Evolutionary conservation across 148 eudicot species (phyloP), one percentile per base, ranked within the genome.

Genomic region (Rhododendron mucronatum): DNA sequence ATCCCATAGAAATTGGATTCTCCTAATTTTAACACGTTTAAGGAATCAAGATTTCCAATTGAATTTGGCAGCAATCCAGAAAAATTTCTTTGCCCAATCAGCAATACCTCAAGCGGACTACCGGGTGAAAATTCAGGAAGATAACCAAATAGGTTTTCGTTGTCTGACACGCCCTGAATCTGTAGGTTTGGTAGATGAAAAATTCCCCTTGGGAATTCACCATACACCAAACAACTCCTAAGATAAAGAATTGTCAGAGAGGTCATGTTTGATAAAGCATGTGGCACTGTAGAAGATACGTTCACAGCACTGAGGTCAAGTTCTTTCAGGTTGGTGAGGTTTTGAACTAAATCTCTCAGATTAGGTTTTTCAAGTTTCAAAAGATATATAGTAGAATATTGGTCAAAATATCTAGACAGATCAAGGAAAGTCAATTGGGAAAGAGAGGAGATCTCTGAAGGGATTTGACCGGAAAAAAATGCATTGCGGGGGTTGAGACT

Each of bases 101-200:
- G 1, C 69, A 65, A 65, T 65, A 0, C 0, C 71, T 65, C 30
- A 65, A 65, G 30, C 2, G 71, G 71, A 65, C 30, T 65, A n/a
- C 30, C 10, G 4, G 0, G 1, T 8, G 4, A n/a, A 65, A 65
- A 65, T 1, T 65, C 71, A n/a, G 33, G 71, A 65, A 65, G 71
- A n/a, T n/a, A 2, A 65, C 71, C 71, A 65, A 65, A 0, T 2
- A 65, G 71, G 71, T 65, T n/a, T n/a, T n/a, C 30, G n/a, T 65
- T 65, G 0, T 1, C 2, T 0, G 6, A 10, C 59, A 92, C 12
- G 15, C 8, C 45, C 21, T 90, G 73, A 3, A 9, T 26, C 80
- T 65, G 85, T 30, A 92, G 89, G 2, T 65, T 77, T n/a, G 87
- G 93, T 53, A 92, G 41, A 0, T 12, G 85, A 57, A 92, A 90